A percentile compares a stretch with the other conserved stretches of the same genome.
These are phyloP conservation scores for Phytophthora citricola DNA, from an alignment of 352 stramenopile species.

Conservation along the genomic window DNA sequence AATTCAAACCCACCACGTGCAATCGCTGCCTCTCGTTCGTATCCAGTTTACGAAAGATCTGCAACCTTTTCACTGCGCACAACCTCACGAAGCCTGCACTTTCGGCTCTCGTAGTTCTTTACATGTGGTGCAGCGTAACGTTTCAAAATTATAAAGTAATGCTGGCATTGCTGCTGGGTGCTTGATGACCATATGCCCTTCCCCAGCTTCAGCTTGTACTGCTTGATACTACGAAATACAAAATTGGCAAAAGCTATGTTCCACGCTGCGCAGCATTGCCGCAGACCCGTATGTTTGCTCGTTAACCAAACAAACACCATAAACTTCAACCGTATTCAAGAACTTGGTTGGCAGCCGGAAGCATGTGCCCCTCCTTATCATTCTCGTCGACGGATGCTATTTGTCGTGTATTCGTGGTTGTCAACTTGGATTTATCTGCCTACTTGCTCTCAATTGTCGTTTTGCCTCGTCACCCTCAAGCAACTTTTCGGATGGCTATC, in stretches of 20 bases:
- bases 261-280: neutral
- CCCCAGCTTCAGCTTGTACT: neutral
- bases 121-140: constrained; percentile 2
- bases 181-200: constrained; percentile 5
- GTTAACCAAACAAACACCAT: constrained; percentile 2
- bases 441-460: neutral
- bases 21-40: neutral
- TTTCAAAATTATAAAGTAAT: constrained; percentile 6
- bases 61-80: neutral
- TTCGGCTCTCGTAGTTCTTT: neutral
- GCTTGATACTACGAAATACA: too few species aligned
- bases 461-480: neutral
- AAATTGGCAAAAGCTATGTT: too few species aligned
- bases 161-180: neutral
- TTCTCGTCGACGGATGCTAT: constrained; percentile 12
- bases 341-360: constrained; percentile 2
- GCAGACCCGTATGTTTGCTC: constrained; percentile 6
- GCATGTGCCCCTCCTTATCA: constrained; percentile 3
- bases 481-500: neutral
- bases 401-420: constrained; percentile 7
- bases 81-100: neutral
- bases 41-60: neutral
- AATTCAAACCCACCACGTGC: too few species aligned
- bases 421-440: neutral
- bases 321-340: constrained; percentile 8